These are phyloP conservation scores for Rugonectria rugulosa DNA, from an alignment of 2,329 filamentous ascomycete genomes.

Conservation along the genomic window DNA sequence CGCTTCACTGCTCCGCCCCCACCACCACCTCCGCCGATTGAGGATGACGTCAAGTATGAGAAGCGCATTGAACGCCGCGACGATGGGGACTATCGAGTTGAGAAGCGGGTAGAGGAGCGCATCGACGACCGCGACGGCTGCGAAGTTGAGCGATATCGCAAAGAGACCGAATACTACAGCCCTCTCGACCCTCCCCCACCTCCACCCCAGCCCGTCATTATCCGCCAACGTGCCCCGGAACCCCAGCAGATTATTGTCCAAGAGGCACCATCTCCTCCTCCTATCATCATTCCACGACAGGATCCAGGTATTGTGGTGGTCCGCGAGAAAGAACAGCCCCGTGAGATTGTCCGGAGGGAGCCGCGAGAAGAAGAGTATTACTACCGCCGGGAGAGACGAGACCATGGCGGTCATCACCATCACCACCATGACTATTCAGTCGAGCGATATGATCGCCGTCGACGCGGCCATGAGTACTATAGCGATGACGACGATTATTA, in stretches of 20 bases:
- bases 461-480: slow-evolving; percentile 50
- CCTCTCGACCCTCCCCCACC: slow-evolving; percentile 57
- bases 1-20: slow-evolving; percentile 46
- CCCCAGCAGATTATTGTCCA: slow-evolving; percentile 68
- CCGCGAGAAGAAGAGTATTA: slow-evolving; percentile 58
- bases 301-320: slow-evolving; percentile 56
- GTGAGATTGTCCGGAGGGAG: slow-evolving; percentile 46
- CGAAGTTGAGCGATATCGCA: slow-evolving; percentile 66
- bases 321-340: slow-evolving; percentile 51
- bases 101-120: slow-evolving; percentile 61
- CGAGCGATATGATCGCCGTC: slow-evolving; percentile 49
- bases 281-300: slow-evolving; percentile 57
- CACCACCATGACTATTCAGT: slow-evolving; percentile 43
- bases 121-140: slow-evolving; percentile 54
- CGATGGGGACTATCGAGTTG: slow-evolving; percentile 53
- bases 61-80: slow-evolving; percentile 60
- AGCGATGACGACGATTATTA: slow-evolving; percentile 59
- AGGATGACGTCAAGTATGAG: slow-evolving; percentile 62
- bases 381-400: slow-evolving; percentile 56
- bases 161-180: slow-evolving; percentile 69
- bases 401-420: slow-evolving; percentile 51
- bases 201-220: slow-evolving; percentile 56
- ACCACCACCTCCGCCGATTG: slow-evolving; percentile 45
- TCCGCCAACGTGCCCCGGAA: slow-evolving; percentile 63
- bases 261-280: slow-evolving; percentile 61